These are phyloP conservation scores for Colletotrichum siamense DNA, from an alignment of 2,329 filamentous ascomycete genomes.

Conservation along the genomic window DNA sequence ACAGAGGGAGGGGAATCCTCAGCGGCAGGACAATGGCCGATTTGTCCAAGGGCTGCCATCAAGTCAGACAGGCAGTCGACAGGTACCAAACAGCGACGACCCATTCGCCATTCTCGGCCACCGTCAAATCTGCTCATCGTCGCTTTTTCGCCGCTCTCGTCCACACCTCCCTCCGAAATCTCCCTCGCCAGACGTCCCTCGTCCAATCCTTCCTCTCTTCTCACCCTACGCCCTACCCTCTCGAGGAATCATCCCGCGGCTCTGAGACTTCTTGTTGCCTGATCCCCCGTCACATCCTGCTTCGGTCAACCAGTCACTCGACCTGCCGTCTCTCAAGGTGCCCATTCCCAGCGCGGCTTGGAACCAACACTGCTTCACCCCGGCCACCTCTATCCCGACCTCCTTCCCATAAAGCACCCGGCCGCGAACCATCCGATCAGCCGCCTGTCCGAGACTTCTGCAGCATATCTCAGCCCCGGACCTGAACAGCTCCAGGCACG, in stretches of 20 bases:
- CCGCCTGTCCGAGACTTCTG: neutral
- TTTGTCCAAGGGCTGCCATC: neutral
- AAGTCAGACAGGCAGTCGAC: neutral
- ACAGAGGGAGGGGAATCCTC: neutral
- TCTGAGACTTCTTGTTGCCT: neutral
- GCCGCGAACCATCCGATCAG: neutral
- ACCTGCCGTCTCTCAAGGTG: slow-evolving; percentile 10
- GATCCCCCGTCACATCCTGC: neutral
- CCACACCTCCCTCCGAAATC: neutral
- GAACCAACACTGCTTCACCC: neutral
- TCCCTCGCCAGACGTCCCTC: neutral
- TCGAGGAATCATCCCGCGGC: neutral
- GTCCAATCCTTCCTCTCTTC: neutral
- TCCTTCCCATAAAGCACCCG: slow-evolving; percentile 8
- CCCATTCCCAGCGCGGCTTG: neutral
- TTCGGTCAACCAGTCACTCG: neutral
- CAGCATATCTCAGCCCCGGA: neutral
- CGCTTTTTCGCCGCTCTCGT: neutral
- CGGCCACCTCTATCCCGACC: neutral
- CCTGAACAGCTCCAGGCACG: neutral
- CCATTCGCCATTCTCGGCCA: neutral
- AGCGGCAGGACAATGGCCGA: neutral
- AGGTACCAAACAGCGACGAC: neutral
- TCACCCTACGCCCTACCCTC: neutral
- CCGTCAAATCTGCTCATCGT: neutral